A percentile compares a stretch with the other conserved stretches of the same genome.
phyloP scores from a whole-genome alignment of 31 red algal species.

The Odonthalia washingtoniensis region DNA sequence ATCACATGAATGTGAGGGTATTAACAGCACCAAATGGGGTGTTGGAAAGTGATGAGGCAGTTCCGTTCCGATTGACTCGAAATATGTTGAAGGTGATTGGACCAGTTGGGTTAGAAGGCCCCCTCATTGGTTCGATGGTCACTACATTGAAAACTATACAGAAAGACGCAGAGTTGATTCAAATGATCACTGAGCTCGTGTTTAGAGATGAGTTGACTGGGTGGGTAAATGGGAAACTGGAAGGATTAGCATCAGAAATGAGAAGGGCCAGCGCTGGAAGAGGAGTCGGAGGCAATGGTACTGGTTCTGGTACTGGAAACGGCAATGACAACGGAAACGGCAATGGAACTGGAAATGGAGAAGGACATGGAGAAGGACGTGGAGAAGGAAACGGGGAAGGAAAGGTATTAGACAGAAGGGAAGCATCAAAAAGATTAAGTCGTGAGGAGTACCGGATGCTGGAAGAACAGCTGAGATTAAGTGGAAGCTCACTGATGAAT shows the following conservation, averaged over 20 bases:
- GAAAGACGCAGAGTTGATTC: conserved; percentile 55
- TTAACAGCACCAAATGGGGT: conserved; percentile 73
- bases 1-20: conserved; percentile 70
- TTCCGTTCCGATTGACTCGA: conserved; percentile 97
- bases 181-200: conserved; percentile 53
- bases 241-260: neutral
- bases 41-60: conserved; percentile 89
- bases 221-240: conserved; percentile 39
- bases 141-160: conserved; percentile 57
- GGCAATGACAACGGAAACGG: too few species aligned
- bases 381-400: neutral
- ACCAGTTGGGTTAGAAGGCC: conserved; percentile 60
- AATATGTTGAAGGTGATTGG: conserved; percentile 82
- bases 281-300: neutral
- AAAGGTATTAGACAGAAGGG: neutral
- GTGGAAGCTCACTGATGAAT: neutral
- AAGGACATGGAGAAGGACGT: too few species aligned
- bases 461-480: neutral
- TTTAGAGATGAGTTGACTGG: conserved; percentile 79
- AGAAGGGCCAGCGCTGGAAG: neutral
- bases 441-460: neutral
- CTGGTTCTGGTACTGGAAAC: neutral
- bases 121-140: conserved; percentile 75
- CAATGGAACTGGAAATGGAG: too few species aligned
- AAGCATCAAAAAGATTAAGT: neutral